Percentiles rank a stretch among this genome's conserved stretches.
Evolutionary conservation across 768 basidiomycete species (phyloP).

Genomic region (Cyathus striatus): DNA sequence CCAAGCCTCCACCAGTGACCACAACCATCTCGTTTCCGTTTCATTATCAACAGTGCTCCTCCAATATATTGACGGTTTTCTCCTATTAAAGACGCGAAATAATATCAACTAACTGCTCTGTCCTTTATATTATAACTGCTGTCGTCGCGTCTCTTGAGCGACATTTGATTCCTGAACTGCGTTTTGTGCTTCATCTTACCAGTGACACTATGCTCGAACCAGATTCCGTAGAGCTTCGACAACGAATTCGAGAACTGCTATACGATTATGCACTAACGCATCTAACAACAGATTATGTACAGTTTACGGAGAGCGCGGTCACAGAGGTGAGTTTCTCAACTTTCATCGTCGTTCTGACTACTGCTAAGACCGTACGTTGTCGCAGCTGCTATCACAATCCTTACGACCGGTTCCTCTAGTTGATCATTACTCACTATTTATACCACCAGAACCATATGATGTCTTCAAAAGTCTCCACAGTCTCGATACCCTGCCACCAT

Average conservation of each 20-base stretch:
- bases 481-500: conserved; percentile 25
- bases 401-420: conserved; percentile 38
- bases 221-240: conserved; percentile 14
- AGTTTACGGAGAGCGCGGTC: conserved; percentile 46
- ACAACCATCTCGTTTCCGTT: too few relatives aligned
- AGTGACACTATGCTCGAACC: background rate
- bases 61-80: too few relatives aligned
- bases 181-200: too few relatives aligned
- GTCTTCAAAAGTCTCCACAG: conserved; percentile 18
- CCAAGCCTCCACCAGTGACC: too few relatives aligned
- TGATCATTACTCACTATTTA: conserved; percentile 45
- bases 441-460: conserved; percentile 54
- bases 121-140: too few relatives aligned
- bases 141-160: too few relatives aligned
- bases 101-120: too few relatives aligned
- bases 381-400: conserved; percentile 35
- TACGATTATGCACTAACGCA: conserved; percentile 49
- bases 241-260: conserved; percentile 51
- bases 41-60: too few relatives aligned
- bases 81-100: too few relatives aligned
- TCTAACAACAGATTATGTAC: conserved; percentile 49
- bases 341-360: background rate
- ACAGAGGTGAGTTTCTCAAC: conserved; percentile 25
- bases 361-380: background rate
- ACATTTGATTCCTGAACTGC: too few relatives aligned